Evolutionary conservation across 768 basidiomycete genomes (phyloP).

Genomic region (Russula foetens): DNA sequence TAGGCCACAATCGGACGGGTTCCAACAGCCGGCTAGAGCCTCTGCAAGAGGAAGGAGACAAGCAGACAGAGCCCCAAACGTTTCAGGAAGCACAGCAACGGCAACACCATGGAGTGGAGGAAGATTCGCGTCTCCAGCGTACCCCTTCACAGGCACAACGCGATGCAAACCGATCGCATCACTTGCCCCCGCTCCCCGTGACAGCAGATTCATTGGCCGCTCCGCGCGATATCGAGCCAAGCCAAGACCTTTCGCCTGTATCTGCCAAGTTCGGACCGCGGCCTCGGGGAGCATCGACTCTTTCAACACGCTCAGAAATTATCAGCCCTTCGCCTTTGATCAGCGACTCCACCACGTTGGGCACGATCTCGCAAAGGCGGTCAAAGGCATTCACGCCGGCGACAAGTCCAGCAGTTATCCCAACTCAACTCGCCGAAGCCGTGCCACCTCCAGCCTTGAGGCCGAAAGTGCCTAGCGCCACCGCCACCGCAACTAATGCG

Average conservation of each 20-base stretch:
- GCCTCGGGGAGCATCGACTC: conserved; percentile 50
- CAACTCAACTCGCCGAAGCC: conserved; percentile 7
- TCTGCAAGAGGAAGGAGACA: conserved; percentile 50
- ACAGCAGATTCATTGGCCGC: conserved; percentile 53
- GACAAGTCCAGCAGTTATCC: conserved; percentile 19
- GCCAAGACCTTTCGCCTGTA: conserved; percentile 21
- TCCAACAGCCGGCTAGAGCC: conserved; percentile 50
- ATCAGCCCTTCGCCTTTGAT: conserved; percentile 32
- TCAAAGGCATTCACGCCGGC: conserved; percentile 58
- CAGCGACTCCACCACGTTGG: conserved; percentile 49
- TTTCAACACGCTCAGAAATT: conserved; percentile 29
- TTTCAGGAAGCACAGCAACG: conserved; percentile 23
- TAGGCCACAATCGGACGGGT: conserved; percentile 46
- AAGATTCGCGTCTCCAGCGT: conserved; percentile 20
- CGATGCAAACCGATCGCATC: conserved; percentile 7
- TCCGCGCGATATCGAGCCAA: conserved; percentile 6
- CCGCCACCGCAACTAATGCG: neutral
- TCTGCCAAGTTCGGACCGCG: conserved; percentile 37
- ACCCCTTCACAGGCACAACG: conserved; percentile 14
- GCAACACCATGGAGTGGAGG: conserved; percentile 27
- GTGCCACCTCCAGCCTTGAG: conserved; percentile 28
- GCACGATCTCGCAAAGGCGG: conserved; percentile 63
- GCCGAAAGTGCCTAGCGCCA: conserved; percentile 29
- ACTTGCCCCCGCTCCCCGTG: conserved; percentile 58
- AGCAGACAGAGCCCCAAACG: conserved; percentile 29